These are phyloP conservation scores for Chaetomidium leptoderma DNA, from an alignment of 495 filamentous ascomycete species.

Conservation along the genomic window DNA sequence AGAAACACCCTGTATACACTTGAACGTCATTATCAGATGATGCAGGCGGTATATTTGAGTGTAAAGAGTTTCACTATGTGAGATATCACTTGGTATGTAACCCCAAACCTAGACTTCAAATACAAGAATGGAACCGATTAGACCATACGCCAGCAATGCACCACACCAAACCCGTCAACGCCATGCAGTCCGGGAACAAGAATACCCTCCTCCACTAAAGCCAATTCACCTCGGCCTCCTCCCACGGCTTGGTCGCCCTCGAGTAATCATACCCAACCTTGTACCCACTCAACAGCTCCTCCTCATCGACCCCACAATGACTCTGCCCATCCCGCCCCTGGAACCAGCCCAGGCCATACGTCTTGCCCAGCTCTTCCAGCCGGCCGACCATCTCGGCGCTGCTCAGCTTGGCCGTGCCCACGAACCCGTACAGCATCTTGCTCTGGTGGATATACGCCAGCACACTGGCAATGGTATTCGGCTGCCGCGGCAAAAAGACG, in stretches of 20 bases:
- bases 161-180: neutral
- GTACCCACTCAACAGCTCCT: slow-evolving; percentile 58
- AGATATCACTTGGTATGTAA: too few relatives aligned
- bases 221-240: slow-evolving; percentile 32
- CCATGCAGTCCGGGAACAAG: neutral
- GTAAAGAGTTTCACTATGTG: too few relatives aligned
- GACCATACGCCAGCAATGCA: neutral
- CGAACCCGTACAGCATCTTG: slow-evolving; percentile 70
- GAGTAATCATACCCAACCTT: slow-evolving; percentile 51
- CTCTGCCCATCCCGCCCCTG: slow-evolving; percentile 57
- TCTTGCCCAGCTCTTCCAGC: slow-evolving; percentile 53
- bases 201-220: slow-evolving; percentile 7
- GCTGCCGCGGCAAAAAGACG: slow-evolving; percentile 66
- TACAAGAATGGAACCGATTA: too few relatives aligned
- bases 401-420: slow-evolving; percentile 57
- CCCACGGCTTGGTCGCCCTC: slow-evolving; percentile 43
- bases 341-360: slow-evolving; percentile 71
- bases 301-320: slow-evolving; percentile 69
- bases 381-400: slow-evolving; percentile 52
- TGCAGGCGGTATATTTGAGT: too few relatives aligned
- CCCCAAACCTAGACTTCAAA: too few relatives aligned
- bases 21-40: too few relatives aligned
- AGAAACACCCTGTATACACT: too few relatives aligned
- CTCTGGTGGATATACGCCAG: slow-evolving; percentile 69
- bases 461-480: slow-evolving; percentile 66